Conservation (phyloP, 208 protist species). For the Trypanosoma scelopori region DNA sequence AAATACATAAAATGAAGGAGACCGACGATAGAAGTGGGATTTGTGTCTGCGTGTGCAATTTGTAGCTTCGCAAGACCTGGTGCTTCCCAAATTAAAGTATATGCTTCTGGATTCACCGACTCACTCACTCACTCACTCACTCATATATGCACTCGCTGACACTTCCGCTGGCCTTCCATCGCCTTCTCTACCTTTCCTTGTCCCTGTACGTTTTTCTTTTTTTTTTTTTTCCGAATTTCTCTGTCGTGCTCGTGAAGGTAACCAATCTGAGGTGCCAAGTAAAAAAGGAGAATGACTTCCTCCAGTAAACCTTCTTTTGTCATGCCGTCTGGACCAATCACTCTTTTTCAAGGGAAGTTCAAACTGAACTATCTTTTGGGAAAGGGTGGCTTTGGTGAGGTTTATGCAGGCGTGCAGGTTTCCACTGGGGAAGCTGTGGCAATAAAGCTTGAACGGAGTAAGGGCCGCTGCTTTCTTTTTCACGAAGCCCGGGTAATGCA, state of each 20-base stretch:
- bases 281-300: neutral
- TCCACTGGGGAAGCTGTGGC: conserved; percentile 61
- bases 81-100: too few relatives aligned
- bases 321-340: conserved; percentile 5
- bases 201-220: too few relatives aligned
- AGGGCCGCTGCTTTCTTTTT: conserved; percentile 94
- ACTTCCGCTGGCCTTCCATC: too few relatives aligned
- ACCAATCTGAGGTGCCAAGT: neutral
- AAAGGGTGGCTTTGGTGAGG: conserved; percentile 98
- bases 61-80: too few relatives aligned
- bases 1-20: conserved; percentile 1
- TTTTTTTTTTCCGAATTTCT: neutral
- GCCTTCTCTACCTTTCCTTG: too few relatives aligned
- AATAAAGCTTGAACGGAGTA: conserved; percentile 54
- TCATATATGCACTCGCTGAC: too few relatives aligned
- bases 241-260: neutral
- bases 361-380: conserved; percentile 87
- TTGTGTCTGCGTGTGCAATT: neutral
- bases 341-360: conserved; percentile 69
- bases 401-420: conserved; percentile 87
- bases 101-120: too few relatives aligned
- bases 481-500: conserved; percentile 96
- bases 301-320: neutral
- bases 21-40: neutral
- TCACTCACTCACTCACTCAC: too few relatives aligned